These are phyloP conservation scores for Trichocomaceae sp. DNA, from an alignment of 2,329 filamentous ascomycete species.

Conservation along the genomic window DNA sequence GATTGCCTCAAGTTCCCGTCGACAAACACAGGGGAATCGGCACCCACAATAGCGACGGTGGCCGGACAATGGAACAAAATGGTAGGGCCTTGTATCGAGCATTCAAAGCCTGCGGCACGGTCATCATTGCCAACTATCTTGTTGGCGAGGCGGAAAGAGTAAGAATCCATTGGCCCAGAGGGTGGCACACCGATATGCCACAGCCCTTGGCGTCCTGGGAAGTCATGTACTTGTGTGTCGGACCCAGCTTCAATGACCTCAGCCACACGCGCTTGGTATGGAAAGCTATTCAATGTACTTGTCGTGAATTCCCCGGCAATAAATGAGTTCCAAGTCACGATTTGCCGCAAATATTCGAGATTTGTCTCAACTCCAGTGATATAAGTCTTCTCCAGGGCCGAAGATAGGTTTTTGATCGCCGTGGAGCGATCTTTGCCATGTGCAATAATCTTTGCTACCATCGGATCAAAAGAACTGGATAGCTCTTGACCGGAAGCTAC, in stretches of 20 bases:
- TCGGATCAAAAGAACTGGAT: slow-evolving; percentile 43
- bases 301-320: neutral
- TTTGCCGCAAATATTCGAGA: neutral
- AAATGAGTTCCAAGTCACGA: neutral
- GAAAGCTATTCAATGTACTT: neutral
- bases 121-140: neutral
- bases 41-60: neutral
- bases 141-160: neutral
- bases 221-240: neutral
- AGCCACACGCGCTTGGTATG: neutral
- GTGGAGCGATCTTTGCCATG: slow-evolving; percentile 33
- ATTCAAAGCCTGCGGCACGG: neutral
- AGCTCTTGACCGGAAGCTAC: slow-evolving; percentile 25
- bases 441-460: slow-evolving; percentile 44
- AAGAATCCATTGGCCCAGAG: neutral
- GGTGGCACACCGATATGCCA: neutral
- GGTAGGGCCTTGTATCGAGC: neutral
- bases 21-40: neutral
- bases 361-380: neutral
- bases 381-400: neutral
- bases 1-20: neutral
- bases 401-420: neutral
- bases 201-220: neutral
- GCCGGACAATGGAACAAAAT: neutral
- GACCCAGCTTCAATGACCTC: neutral